Evolutionary conservation across 192 early-diverging fungal species (phyloP).

Genomic region (Powellomyces hirtus): DNA sequence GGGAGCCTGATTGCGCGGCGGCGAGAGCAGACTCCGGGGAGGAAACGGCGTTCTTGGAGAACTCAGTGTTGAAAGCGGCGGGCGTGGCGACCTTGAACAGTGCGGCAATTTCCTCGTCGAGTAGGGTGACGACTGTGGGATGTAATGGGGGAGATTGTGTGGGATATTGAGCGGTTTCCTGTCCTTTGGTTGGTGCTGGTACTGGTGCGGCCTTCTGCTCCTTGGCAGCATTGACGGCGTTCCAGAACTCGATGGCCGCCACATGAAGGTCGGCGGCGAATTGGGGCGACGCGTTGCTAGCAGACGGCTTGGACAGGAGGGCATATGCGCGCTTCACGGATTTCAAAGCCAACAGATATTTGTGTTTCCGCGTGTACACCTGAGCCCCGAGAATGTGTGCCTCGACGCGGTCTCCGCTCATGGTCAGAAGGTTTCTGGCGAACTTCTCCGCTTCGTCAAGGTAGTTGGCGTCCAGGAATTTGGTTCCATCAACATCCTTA

Average conservation of each 20-base stretch:
- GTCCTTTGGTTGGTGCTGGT: constrained; percentile 3
- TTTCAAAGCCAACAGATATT: constrained; percentile 65
- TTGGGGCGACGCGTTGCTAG: not conserved
- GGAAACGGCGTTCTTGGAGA: not conserved
- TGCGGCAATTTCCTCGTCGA: constrained; percentile 5
- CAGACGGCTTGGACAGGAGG: constrained; percentile 10
- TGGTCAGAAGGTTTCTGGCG: constrained; percentile 64
- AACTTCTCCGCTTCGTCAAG: constrained; percentile 77
- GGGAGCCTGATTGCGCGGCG: constrained; percentile 1
- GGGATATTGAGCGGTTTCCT: not conserved
- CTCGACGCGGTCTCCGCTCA: constrained; percentile 56
- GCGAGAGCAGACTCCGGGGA: not conserved
- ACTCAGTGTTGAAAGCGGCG: constrained; percentile 21
- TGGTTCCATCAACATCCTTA: constrained; percentile 71
- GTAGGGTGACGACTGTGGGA: constrained; percentile 10
- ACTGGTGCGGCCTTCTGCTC: not conserved
- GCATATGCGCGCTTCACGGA: constrained; percentile 50
- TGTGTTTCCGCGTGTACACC: constrained; percentile 70
- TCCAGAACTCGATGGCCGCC: constrained; percentile 26
- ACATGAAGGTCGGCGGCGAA: constrained; percentile 27
- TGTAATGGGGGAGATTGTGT: not conserved
- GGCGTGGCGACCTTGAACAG: not conserved
- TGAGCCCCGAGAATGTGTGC: constrained; percentile 62
- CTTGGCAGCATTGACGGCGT: not conserved
- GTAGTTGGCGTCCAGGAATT: constrained; percentile 64